Base-by-base conservation (phyloP, 2,329 filamentous ascomycete genomes). In the Diatrype stigma region DNA sequence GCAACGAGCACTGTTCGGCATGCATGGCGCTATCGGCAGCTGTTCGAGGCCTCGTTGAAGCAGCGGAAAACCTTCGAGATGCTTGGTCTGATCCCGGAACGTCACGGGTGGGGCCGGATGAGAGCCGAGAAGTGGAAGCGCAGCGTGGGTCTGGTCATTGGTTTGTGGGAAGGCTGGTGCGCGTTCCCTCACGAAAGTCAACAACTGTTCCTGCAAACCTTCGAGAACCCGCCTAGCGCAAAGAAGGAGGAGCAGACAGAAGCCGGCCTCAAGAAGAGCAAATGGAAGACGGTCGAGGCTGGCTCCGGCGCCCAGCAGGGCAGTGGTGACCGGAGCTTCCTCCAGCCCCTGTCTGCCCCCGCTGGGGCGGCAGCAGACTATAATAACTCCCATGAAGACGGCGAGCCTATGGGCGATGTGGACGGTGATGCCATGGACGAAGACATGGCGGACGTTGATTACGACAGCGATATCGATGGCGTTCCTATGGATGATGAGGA, bases 71-170 rank as follows among this genome's bases (percentile, higher is more conserved):
- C 65, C 0, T 96, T 96, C 61, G 87, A 89, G 62, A 78, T 80
- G 42, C 77, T 96, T 3, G 91, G 91, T 1, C 73, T 80, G 50
- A 79, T 95, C 53, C 84, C 90, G 7, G 85, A 86, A 60, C 84
- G 82, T 49, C 72, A 88, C 21, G 77, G 78, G 42, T 96, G 91
- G 90, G 92, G 92, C 10, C 82, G 89, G 1, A 73, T 96, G 55
- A 85, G 89, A 19, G 85, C 86, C 3, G 89, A 94, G 55, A 92
- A 93, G 69, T 94, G 89, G 87, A 89, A 88, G 67, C 81, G 89
- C 46, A 90, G 87, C 60, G 77, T 94, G 37, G 78, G 79, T 2
- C 76, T 84, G 6, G 76, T 94, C 2, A 72, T 94, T 8, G 78
- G 80, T 45, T 72, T 90, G 34, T 94, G 89, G 83, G 83, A 86